phyloP scores from a whole-genome alignment of 495 filamentous ascomycete species.

The Penicillium ochrochloron region DNA sequence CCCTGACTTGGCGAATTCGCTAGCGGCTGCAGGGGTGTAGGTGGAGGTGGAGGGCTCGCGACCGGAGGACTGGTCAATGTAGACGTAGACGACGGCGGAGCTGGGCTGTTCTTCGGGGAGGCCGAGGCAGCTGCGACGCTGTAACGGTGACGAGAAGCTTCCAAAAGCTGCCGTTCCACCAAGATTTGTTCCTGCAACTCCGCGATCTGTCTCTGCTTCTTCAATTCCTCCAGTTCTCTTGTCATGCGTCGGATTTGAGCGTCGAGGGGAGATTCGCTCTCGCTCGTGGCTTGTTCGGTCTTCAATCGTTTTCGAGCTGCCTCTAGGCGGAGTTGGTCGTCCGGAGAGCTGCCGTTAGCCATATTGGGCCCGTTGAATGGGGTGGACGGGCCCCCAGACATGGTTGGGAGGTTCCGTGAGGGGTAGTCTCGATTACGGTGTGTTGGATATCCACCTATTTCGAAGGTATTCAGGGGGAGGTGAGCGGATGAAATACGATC shows the following conservation, averaged over 20 bases:
- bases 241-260: constrained; percentile 4
- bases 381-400: neutral
- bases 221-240: constrained; percentile 4
- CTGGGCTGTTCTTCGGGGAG: neutral
- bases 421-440: neutral
- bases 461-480: neutral
- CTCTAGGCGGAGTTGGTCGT: neutral
- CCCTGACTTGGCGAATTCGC: neutral
- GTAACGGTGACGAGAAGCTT: neutral
- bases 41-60: neutral
- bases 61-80: neutral
- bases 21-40: neutral
- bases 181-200: constrained; percentile 8
- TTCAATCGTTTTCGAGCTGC: constrained; percentile 7
- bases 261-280: constrained; percentile 1
- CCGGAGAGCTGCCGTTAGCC: neutral
- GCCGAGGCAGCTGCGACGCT: neutral
- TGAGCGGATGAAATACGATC: neutral
- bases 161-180: neutral
- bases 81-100: neutral
- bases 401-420: neutral
- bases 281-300: neutral
- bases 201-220: neutral
- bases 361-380: neutral
- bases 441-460: neutral